Conservation (phyloP, 306 rosid genomes). For the Dryas drummondii region DNA sequence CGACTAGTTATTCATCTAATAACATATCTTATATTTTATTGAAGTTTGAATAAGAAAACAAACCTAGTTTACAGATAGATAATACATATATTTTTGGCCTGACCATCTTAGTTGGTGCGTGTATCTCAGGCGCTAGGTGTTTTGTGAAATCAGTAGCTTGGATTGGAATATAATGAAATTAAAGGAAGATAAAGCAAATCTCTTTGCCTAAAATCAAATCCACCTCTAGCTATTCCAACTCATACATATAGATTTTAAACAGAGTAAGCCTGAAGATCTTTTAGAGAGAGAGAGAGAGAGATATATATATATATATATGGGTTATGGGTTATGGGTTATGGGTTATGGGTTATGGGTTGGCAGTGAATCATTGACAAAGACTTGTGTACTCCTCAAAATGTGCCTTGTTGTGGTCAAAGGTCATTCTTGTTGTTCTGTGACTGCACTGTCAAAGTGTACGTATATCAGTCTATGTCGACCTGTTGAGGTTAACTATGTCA, state of each 20-base stretch:
- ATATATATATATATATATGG: background rate
- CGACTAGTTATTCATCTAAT: background rate
- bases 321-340: too few species aligned
- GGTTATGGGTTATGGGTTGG: slow-evolving; percentile 2
- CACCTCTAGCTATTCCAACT: background rate
- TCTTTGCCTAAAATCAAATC: background rate
- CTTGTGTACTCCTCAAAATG: slow-evolving; percentile 15
- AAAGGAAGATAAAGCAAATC: background rate
- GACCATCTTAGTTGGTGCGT: background rate
- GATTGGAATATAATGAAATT: background rate
- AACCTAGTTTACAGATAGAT: too few species aligned
- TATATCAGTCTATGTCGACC: background rate
- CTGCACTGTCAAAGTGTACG: background rate
- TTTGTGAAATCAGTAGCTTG: background rate
- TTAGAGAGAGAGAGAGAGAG: background rate
- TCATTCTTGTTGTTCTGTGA: background rate
- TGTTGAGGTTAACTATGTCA: background rate
- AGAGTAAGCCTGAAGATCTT: background rate
- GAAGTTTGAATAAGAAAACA: too few species aligned
- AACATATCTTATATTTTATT: too few species aligned
- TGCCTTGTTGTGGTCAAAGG: background rate
- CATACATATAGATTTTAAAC: slow-evolving; percentile 2
- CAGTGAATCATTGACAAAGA: slow-evolving; percentile 18
- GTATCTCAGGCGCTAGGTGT: background rate
- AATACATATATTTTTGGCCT: too few species aligned